Evolutionary conservation across 1,139 yeast species (phyloP).

Genomic region (Yamadazyma dendronema): DNA sequence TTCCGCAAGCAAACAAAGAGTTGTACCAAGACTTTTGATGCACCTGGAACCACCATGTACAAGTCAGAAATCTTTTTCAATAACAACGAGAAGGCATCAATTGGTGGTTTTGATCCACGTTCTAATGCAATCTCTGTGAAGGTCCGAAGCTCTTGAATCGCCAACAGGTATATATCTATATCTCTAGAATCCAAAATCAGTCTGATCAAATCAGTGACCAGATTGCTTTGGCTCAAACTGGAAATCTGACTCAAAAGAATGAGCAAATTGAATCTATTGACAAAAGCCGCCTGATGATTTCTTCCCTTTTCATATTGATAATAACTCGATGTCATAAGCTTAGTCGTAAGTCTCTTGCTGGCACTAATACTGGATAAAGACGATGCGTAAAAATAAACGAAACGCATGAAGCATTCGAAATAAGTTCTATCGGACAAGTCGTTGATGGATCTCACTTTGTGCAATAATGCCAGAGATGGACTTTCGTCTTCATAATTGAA

Average conservation of each 20-base stretch:
- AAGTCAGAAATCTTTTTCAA: constrained; percentile 13
- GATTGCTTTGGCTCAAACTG: constrained; percentile 31
- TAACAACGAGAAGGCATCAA: constrained; percentile 19
- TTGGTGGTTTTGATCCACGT: constrained; percentile 20
- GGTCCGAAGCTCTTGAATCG: constrained; percentile 23
- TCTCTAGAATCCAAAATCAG: constrained; percentile 26
- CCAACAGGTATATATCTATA: constrained; percentile 22
- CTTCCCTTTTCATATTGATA: constrained; percentile 27
- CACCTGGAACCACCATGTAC: constrained; percentile 18
- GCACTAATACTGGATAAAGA: constrained; percentile 22
- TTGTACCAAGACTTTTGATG: constrained; percentile 18
- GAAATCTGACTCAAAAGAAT: constrained; percentile 35
- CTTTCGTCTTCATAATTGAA: constrained; percentile 39
- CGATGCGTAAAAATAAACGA: constrained; percentile 35
- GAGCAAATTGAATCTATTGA: constrained; percentile 39
- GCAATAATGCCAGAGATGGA: constrained; percentile 24
- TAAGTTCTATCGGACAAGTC: constrained; percentile 36
- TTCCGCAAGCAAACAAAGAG: constrained; percentile 8
- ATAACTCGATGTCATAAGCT: constrained; percentile 39
- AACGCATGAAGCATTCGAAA: constrained; percentile 39
- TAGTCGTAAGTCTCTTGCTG: constrained; percentile 33
- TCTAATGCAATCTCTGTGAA: constrained; percentile 21
- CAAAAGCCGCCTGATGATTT: constrained; percentile 30
- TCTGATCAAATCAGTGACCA: constrained; percentile 25
- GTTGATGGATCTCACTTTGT: constrained; percentile 24